Evolutionary conservation across 2,329 filamentous ascomycete species (phyloP), one percentile per base, ranked within the genome.

Genomic region (Neofusicoccum umdonicola): DNA sequence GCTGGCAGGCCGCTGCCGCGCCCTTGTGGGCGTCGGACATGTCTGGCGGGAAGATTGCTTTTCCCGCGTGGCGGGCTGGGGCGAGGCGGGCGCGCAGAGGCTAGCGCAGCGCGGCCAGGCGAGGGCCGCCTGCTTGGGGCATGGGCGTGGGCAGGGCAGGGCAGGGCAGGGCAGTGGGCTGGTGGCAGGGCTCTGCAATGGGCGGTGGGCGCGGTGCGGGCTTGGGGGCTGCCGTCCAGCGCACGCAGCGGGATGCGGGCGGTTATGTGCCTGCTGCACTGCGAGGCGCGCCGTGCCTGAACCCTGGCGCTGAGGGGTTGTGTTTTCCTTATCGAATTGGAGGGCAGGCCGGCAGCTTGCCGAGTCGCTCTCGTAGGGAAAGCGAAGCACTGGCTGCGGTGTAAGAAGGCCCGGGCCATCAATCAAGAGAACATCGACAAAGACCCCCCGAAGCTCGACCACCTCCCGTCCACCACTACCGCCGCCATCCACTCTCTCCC

Each of bases 351-450:
- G 41, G 41, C 56, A 47, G 56, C 56, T 60, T 60, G 56, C 56
- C 56, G 56, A 60, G 42, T 60, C 56, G 56, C 52, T 44, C 52
- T 57, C 17, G 51, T 42, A 58, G 54, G 52, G 39, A 58, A 34
- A 31, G 54, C 54, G 54, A 39, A 58, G 54, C 54, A 58, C 54
- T 58, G 54, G 54, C 54, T 58, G 54, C 54, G 54, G 39, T 58
- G 27, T 31, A 31, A 31, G 56, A 47, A 60, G 27, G 56, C 56
- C 56, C 56, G 48, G 61, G 61, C 61, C 61, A 63, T 63, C 61
- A 63, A 63, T 63, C 50, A 63, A 63, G 37, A 50, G 60, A 62
- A 44, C 60, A 62, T 62, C 45, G 60, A 51, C 61, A 63, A 54
- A 63, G 61, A 63, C 50, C 61, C 61, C 39, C 61, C 61, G 48